Conservation (phyloP, 1,284 basidiomycete species). For the Vanrija sp. region DNA sequence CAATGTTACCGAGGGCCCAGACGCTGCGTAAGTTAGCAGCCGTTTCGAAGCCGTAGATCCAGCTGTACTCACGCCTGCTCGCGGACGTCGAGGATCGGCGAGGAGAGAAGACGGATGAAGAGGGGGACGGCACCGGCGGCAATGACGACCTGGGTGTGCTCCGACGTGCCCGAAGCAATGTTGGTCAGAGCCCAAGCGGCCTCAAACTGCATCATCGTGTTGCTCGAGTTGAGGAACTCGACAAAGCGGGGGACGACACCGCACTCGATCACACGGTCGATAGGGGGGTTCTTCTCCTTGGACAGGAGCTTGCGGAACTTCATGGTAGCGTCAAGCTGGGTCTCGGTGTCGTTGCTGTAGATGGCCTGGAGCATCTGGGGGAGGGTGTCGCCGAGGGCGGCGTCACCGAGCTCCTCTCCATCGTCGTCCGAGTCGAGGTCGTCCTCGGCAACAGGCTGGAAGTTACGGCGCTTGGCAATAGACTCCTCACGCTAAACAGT, state of each 20-base stretch:
- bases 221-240: slow-evolving; percentile 80
- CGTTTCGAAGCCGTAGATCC: neutral
- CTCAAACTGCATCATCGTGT: slow-evolving; percentile 98
- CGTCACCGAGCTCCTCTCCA: slow-evolving; percentile 54
- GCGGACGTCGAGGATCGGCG: slow-evolving; percentile 81
- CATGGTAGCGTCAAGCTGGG: slow-evolving; percentile 86
- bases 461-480: slow-evolving; percentile 92
- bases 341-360: slow-evolving; percentile 85
- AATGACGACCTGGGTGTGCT: slow-evolving; percentile 98
- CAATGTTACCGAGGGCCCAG: slow-evolving; percentile 95
- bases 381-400: slow-evolving; percentile 54
- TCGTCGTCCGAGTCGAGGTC: slow-evolving; percentile 78
- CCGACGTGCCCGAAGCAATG: slow-evolving; percentile 97
- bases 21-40: slow-evolving; percentile 51
- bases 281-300: slow-evolving; percentile 99
- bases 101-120: slow-evolving; percentile 88
- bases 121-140: slow-evolving; percentile 91
- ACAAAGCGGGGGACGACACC: slow-evolving; percentile 97
- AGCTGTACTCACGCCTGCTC: slow-evolving; percentile 66
- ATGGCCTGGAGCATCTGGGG: slow-evolving; percentile 81
- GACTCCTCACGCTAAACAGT: slow-evolving; percentile 72
- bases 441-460: slow-evolving; percentile 64
- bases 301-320: slow-evolving; percentile 98
- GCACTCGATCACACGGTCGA: slow-evolving; percentile 97
- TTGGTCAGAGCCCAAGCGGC: slow-evolving; percentile 99